These are phyloP conservation scores for Chlamydomonas sp. DNA, from an alignment of 139 green algal species.

Conservation along the genomic window DNA sequence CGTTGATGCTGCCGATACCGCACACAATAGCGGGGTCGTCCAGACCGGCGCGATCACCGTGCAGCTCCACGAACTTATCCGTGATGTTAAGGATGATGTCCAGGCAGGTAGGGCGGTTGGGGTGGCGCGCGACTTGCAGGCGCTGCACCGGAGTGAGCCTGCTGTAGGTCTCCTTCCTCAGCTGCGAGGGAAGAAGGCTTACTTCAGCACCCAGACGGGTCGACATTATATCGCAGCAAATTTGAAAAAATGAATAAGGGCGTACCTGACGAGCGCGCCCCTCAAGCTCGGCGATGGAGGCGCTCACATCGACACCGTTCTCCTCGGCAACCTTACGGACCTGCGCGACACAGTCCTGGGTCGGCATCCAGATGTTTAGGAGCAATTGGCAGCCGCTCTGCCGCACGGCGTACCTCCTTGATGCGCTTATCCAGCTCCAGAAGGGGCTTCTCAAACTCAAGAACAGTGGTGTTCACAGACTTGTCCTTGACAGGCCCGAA, in stretches of 20 bases:
- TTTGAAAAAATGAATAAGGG: background rate
- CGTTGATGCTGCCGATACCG: slow-evolving; percentile 93
- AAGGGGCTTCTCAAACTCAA: slow-evolving; percentile 98
- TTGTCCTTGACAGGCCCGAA: slow-evolving; percentile 86
- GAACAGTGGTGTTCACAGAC: slow-evolving; percentile 64
- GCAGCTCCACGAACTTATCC: slow-evolving; percentile 97
- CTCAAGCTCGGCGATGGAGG: slow-evolving; percentile 89
- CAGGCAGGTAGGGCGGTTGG: slow-evolving; percentile 95
- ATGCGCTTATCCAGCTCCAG: slow-evolving; percentile 97
- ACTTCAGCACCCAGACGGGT: background rate
- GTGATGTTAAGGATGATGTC: slow-evolving; percentile 98
- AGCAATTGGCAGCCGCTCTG: background rate
- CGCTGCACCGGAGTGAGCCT: slow-evolving; percentile 91
- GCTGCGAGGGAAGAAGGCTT: slow-evolving; percentile 58
- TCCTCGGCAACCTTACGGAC: slow-evolving; percentile 92
- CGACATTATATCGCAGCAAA: background rate
- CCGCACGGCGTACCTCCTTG: slow-evolving; percentile 82
- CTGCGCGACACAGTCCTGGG: slow-evolving; percentile 50
- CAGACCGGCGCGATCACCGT: slow-evolving; percentile 91
- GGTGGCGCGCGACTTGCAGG: slow-evolving; percentile 95
- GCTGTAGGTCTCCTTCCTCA: slow-evolving; percentile 94
- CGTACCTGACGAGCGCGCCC: slow-evolving; percentile 78
- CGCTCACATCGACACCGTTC: slow-evolving; percentile 91
- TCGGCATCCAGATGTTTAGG: background rate
- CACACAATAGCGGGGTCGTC: slow-evolving; percentile 97